A percentile compares a stretch with the other conserved stretches of the same genome.
phyloP scores from a whole-genome alignment of 75 land plant genomes.

The Ceratopteris richardii region DNA sequence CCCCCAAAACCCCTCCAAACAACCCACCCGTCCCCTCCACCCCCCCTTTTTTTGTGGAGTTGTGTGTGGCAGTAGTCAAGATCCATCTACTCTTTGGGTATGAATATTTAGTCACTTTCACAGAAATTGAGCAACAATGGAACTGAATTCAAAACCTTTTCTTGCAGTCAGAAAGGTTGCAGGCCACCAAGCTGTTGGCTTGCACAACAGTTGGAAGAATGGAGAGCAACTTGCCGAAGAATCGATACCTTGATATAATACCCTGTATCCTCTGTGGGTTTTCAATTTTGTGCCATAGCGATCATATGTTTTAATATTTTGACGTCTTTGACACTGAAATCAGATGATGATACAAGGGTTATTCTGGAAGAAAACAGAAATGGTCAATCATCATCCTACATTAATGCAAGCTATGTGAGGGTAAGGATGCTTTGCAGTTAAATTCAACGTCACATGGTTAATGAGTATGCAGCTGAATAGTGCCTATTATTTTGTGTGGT shows the following conservation, averaged over 20 bases:
- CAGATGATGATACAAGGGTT: constrained; percentile 78
- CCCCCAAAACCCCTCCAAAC: too few relatives aligned
- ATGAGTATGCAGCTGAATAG: too few relatives aligned
- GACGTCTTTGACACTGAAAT: constrained; percentile 1
- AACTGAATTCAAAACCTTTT: too few relatives aligned
- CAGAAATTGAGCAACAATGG: too few relatives aligned
- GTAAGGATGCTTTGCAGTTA: constrained; percentile 29
- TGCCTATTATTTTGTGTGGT: too few relatives aligned
- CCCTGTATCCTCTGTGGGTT: constrained; percentile 50
- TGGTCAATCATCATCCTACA: constrained; percentile 40
- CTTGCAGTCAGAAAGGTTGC: constrained; percentile 1
- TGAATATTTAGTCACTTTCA: too few relatives aligned
- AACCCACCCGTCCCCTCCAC: too few relatives aligned
- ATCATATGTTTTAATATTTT: not conserved
- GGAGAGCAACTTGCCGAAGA: constrained; percentile 28
- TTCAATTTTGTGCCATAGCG: not conserved
- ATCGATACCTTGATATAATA: constrained; percentile 72
- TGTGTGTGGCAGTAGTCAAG: too few relatives aligned
- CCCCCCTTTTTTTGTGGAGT: too few relatives aligned
- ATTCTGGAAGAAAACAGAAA: constrained; percentile 37
- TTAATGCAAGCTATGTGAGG: constrained; percentile 84
- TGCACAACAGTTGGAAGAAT: not conserved
- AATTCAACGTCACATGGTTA: too few relatives aligned
- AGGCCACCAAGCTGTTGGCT: not conserved
- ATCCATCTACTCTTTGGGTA: too few relatives aligned